These are phyloP conservation scores for Colletotrichum sp. DNA, from an alignment of 2,329 filamentous ascomycete genomes.

Conservation along the genomic window DNA sequence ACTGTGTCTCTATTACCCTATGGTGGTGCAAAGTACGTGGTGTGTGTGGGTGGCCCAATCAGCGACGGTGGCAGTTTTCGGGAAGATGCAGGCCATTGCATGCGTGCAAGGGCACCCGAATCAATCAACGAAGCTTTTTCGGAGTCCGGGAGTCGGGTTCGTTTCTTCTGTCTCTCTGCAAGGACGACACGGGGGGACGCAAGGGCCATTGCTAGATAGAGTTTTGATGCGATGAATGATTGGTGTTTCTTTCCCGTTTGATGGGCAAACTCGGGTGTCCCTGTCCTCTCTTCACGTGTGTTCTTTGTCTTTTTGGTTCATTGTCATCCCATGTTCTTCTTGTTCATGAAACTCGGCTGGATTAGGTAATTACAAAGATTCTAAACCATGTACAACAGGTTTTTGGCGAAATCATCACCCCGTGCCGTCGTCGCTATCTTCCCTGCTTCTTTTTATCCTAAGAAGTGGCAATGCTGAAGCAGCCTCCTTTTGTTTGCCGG, in stretches of 20 bases:
- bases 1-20: not conserved
- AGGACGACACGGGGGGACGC: not conserved
- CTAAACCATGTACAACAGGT: not conserved
- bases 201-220: not conserved
- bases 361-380: conserved; percentile 21
- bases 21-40: accelerated
- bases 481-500: not conserved
- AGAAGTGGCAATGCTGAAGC: not conserved
- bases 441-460: not conserved
- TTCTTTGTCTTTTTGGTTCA: not conserved
- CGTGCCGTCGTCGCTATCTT: not conserved
- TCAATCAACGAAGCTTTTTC: not conserved
- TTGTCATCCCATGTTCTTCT: not conserved
- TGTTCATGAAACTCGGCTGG: not conserved
- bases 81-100: not conserved
- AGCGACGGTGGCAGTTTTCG: not conserved
- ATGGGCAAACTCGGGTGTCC: not conserved
- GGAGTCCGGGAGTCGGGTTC: not conserved
- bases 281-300: not conserved
- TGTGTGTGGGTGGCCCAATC: not conserved
- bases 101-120: not conserved
- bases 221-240: not conserved
- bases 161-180: not conserved
- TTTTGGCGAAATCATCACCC: not conserved
- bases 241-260: not conserved